Evolutionary conservation across 164 flowering plant genomes (phyloP).

Genomic region (Santalum album): DNA sequence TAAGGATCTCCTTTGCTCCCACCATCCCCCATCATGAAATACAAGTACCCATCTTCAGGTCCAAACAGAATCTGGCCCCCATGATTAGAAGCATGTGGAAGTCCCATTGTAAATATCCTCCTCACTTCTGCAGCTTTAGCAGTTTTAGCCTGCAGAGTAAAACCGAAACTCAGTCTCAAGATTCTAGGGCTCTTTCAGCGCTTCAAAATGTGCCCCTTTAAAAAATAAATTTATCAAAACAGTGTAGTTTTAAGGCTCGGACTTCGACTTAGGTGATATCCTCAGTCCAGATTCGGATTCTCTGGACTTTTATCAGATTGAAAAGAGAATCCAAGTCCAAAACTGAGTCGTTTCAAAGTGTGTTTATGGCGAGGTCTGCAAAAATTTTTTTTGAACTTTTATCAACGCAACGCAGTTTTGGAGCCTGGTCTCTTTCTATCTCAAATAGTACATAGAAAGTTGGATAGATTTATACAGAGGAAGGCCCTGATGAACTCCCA

Average conservation of each 20-base stretch:
- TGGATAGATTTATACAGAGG: background rate
- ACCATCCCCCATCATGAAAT: slow-evolving; percentile 33
- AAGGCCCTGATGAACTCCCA: background rate
- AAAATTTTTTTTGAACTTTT: too few relatives aligned
- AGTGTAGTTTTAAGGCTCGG: too few relatives aligned
- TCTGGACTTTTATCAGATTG: background rate
- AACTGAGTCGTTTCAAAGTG: background rate
- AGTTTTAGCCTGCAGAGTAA: slow-evolving; percentile 13
- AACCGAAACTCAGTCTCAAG: background rate
- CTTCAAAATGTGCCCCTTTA: too few relatives aligned
- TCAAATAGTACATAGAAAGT: background rate
- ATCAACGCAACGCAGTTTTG: too few relatives aligned
- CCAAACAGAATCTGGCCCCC: slow-evolving; percentile 51
- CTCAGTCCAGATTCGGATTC: too few relatives aligned
- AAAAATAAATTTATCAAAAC: too few relatives aligned
- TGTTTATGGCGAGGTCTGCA: too few relatives aligned
- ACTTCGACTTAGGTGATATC: too few relatives aligned
- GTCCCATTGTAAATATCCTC: slow-evolving; percentile 8
- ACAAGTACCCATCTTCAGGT: slow-evolving; percentile 40
- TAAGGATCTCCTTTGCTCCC: slow-evolving; percentile 38
- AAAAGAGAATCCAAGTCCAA: background rate
- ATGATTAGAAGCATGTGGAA: slow-evolving; percentile 28
- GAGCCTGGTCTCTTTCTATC: too few relatives aligned
- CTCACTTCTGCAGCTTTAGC: slow-evolving; percentile 29
- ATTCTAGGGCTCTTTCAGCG: too few relatives aligned